Base-by-base conservation (phyloP, 2,329 filamentous ascomycete species). In the Fusarium penzigii region DNA sequence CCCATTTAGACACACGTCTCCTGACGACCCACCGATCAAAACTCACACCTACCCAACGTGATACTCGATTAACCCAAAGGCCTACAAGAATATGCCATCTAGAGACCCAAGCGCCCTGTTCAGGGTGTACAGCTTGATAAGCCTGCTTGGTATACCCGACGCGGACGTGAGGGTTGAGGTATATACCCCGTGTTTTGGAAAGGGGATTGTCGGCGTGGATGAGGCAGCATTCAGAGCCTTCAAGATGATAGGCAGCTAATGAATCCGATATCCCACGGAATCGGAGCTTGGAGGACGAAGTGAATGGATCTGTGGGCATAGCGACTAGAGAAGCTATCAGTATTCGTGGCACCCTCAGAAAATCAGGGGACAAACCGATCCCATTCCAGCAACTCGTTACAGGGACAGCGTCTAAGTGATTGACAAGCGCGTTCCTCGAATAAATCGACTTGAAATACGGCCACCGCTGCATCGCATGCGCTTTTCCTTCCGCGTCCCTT, bases 181-280 rank as follows among this genome's bases (percentile, higher is more conserved):
- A 90, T 6, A 90, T 82, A 45, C 87, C 84, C 48, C 70, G 59
- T 6, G 69, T 68, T 50, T 65, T 65, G 6, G 78, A 78, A 5
- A 85, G 70, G 2, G 81, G 82, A 61, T 90, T 90, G 63, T 90
- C 88, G 3, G 83, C 82, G 65, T 90, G 88, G 49, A 90, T 84
- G 47, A 92, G 80, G 69, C 89, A 92, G 73, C 88, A 92, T 70
- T 92, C 89, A 13, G 84, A 88, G n/a, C 79, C 89, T 69, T 92
- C 89, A 25, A 92, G 75, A 64, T 90, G 88, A 25, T 74, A 64
- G 8, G 69, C 64, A 3, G 83, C 83, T 1, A 93, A 79, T 5
- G 77, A 79, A 63, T 89, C 86, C 0, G 81, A 65, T 17, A 88
- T 76, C 5, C 78, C 86, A 10, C 87, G 82, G 68, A 89, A 90